These are phyloP conservation scores for Casuarina glauca DNA, from an alignment of 306 rosid species.

Conservation along the genomic window DNA sequence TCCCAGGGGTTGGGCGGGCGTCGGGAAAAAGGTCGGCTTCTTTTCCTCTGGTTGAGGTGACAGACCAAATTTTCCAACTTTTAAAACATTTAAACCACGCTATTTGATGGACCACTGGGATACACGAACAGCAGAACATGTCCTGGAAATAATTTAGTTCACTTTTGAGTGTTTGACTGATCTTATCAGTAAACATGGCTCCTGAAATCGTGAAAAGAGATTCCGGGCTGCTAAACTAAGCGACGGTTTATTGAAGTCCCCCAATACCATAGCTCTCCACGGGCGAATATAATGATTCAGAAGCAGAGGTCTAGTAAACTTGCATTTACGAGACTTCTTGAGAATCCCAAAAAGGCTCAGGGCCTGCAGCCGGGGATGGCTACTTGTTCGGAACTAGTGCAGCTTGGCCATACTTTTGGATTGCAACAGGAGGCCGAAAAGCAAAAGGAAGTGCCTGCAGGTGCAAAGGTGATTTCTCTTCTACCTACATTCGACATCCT, in stretches of 20 bases:
- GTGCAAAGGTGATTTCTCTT: background rate
- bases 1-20: constrained; percentile 31
- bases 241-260: too few species aligned
- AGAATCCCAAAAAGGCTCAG: too few species aligned
- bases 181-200: too few species aligned
- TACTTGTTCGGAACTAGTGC: constrained; percentile 15
- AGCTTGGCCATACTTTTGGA: constrained; percentile 17
- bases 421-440: constrained; percentile 19
- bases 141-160: too few species aligned
- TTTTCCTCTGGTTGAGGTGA: background rate
- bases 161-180: too few species aligned
- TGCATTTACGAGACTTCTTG: too few species aligned
- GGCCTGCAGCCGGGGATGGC: constrained; percentile 6
- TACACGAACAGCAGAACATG: background rate
- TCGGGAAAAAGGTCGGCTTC: constrained; percentile 2
- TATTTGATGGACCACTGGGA: constrained; percentile 16
- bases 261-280: too few species aligned
- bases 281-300: too few species aligned
- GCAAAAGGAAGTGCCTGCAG: constrained; percentile 12
- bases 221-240: too few species aligned
- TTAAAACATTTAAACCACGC: background rate
- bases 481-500: constrained; percentile 20
- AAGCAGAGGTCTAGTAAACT: too few species aligned
- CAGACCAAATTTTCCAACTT: background rate
- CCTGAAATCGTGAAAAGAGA: too few species aligned